Evolutionary conservation across 2,329 filamentous ascomycete species (phyloP).

Genomic region (Curvularia eragrostidis): DNA sequence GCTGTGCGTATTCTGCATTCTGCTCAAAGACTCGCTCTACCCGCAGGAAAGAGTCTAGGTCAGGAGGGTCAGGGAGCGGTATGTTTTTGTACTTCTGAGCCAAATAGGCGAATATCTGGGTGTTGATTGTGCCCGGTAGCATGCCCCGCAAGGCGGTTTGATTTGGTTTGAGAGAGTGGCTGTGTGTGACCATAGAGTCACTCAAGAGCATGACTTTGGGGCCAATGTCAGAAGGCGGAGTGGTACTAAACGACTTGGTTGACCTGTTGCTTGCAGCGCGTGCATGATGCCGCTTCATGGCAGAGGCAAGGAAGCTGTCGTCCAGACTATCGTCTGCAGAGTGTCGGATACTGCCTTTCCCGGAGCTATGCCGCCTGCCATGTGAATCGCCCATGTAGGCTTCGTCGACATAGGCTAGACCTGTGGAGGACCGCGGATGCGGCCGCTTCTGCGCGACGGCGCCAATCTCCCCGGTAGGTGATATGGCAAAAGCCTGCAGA

Average conservation of each 20-base stretch:
- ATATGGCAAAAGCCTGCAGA: slow-evolving; percentile 64
- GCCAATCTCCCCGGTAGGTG: slow-evolving; percentile 63
- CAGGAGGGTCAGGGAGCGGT: slow-evolving; percentile 48
- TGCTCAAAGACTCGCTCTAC: slow-evolving; percentile 56
- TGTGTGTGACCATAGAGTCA: slow-evolving; percentile 55
- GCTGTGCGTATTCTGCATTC: slow-evolving; percentile 62
- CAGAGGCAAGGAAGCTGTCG: slow-evolving; percentile 61
- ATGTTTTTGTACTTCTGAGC: slow-evolving; percentile 55
- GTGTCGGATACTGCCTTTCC: slow-evolving; percentile 57
- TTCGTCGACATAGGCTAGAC: slow-evolving; percentile 49
- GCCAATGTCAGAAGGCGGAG: slow-evolving; percentile 58
- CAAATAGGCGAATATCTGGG: slow-evolving; percentile 51
- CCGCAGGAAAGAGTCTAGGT: slow-evolving; percentile 46
- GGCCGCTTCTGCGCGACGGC: slow-evolving; percentile 62
- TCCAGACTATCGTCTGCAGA: slow-evolving; percentile 65
- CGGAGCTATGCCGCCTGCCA: slow-evolving; percentile 55
- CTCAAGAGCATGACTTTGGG: slow-evolving; percentile 60
- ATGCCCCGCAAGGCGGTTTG: slow-evolving; percentile 59
- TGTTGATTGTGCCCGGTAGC: slow-evolving; percentile 53
- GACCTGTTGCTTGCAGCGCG: slow-evolving; percentile 56
- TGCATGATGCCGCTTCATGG: slow-evolving; percentile 55
- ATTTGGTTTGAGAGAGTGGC: slow-evolving; percentile 50
- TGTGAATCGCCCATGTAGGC: slow-evolving; percentile 50
- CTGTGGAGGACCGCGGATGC: slow-evolving; percentile 51
- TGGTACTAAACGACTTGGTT: slow-evolving; percentile 61